A percentile compares a stretch with the other conserved stretches of the same genome.
Evolutionary conservation across 1,284 basidiomycete species (phyloP).

Genomic region (Agaricales sp.): DNA sequence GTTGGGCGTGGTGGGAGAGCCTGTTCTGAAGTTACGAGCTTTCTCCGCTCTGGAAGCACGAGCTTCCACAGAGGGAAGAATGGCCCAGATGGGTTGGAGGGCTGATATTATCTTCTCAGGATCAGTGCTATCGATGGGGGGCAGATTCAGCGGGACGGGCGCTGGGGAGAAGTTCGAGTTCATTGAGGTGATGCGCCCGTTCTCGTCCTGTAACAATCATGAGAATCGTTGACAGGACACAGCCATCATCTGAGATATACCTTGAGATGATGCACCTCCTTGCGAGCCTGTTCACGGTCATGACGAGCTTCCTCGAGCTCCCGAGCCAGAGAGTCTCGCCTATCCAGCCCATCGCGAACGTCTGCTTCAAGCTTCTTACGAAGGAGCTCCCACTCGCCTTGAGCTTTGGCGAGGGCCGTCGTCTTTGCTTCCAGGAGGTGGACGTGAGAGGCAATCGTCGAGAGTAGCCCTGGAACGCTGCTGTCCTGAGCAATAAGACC

Average conservation of each 20-base stretch:
- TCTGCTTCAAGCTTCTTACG: conserved; percentile 42
- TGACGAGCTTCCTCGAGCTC: conserved; percentile 47
- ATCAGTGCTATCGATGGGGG: conserved; percentile 31
- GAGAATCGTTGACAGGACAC: background rate
- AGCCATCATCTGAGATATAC: conserved; percentile 2
- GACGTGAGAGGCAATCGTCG: conserved; percentile 44
- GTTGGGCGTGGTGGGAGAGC: conserved; percentile 27
- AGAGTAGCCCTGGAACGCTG: conserved; percentile 39
- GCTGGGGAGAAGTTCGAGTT: conserved; percentile 1
- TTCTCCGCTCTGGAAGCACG: conserved; percentile 52
- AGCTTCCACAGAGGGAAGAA: conserved; percentile 70
- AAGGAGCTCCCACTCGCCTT: conserved; percentile 34
- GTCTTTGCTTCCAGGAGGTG: conserved; percentile 39
- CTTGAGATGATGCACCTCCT: conserved; percentile 33
- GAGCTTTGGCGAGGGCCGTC: conserved; percentile 35
- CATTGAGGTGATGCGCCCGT: conserved; percentile 3
- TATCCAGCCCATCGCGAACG: conserved; percentile 31
- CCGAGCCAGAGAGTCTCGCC: conserved; percentile 33
- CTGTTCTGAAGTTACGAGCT: conserved; percentile 34
- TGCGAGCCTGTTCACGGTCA: conserved; percentile 44
- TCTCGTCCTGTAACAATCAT: background rate
- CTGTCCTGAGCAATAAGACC: conserved; percentile 37
- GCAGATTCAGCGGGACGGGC: conserved; percentile 23
- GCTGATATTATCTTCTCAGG: conserved; percentile 48
- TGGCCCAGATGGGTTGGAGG: conserved; percentile 67